Evolutionary conservation across 2,329 filamentous ascomycete species (phyloP).

Genomic region (Fusarium sp.): DNA sequence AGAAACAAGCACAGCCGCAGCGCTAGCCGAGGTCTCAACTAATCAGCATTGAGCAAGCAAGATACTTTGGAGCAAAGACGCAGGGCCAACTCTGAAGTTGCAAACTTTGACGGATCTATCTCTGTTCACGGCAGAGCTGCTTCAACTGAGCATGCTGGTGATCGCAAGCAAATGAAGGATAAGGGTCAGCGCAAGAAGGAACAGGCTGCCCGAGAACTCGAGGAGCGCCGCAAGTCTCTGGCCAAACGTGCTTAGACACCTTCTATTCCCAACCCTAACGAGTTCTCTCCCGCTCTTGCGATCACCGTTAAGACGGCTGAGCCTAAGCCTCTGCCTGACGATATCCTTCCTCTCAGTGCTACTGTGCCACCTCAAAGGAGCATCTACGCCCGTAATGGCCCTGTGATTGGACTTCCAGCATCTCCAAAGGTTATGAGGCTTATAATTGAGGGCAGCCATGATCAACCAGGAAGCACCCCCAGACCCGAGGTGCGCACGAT

Average conservation of each 20-base stretch:
- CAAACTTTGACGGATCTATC: conserved; percentile 51
- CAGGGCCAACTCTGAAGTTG: conserved; percentile 50
- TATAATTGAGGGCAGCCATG: conserved; percentile 71
- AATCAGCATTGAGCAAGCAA: conserved; percentile 51
- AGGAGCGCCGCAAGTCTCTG: conserved; percentile 87
- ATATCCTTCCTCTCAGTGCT: conserved; percentile 71
- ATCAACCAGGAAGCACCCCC: conserved; percentile 49
- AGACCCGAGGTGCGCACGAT: conserved; percentile 70
- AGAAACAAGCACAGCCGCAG: conserved; percentile 67
- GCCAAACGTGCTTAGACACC: conserved; percentile 84
- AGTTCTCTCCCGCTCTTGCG: conserved; percentile 54
- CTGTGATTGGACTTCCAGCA: conserved; percentile 83
- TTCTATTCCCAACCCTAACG: conserved; percentile 79
- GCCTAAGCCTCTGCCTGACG: conserved; percentile 55
- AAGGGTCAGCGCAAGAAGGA: conserved; percentile 77
- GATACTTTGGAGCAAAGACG: conserved; percentile 58
- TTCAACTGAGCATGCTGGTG: conserved; percentile 64
- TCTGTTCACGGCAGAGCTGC: conserved; percentile 51
- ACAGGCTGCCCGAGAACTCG: conserved; percentile 84
- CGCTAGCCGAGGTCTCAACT: conserved; percentile 57
- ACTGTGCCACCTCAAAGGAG: conserved; percentile 69
- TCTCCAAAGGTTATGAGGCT: conserved; percentile 93
- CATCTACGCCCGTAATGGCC: conserved; percentile 62
- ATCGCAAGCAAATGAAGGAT: conserved; percentile 67
- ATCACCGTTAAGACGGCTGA: conserved; percentile 59